Evolutionary conservation across 192 early-diverging fungal species (phyloP), one percentile per base, ranked within the genome.

Genomic region (Linnemannia schmuckeri): DNA sequence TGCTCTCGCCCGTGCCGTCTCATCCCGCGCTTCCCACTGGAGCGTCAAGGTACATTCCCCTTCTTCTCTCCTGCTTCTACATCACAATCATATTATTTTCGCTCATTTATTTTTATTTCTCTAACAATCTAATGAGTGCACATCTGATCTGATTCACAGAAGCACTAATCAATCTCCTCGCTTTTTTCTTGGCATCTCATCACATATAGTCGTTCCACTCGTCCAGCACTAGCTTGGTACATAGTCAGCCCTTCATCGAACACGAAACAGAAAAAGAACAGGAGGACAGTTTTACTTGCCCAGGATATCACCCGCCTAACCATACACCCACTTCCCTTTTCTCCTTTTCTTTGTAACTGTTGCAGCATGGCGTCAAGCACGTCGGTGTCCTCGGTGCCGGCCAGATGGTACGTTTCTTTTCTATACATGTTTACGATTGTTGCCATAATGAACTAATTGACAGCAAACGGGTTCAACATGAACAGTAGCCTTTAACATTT

Each of bases 341-440:
- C 49, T 63, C 13, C 46, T 63, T 13, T 63, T 41, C 37, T 52
- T 72, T 15, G 10, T 55, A 3, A 15, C 10, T 57, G 27, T 55
- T 70, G 20, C 77, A 86, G 84, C 84, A 86, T 77, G 83, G 77
- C 35, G 74, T 89, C 63, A 85, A 91, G 66, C 88, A 91, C 77
- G 84, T 97, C 30, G 97, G 97, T 71, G 95, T 99, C 46, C 92
- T 99, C 74, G 98, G 98, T 63, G 95, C 97, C 24, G 98, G 98
- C 13, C 98, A 99, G 89, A 99, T 99, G 98, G 89, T 89, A 87
- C 24, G 55, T 37, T 44, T 37, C 10, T 44, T 20, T 30, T n/a
- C 9, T 6, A 54, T 3, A 9, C 49, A 4, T 6, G 37, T 42
- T 6, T 22, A 35, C 47, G 37, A 3, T 22, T 20, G 9, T 41